Evolutionary conservation across 129 eudicot genomes (phyloP), one percentile per base, ranked within the genome.

Genomic region (Chrysanthemum seticuspe): DNA sequence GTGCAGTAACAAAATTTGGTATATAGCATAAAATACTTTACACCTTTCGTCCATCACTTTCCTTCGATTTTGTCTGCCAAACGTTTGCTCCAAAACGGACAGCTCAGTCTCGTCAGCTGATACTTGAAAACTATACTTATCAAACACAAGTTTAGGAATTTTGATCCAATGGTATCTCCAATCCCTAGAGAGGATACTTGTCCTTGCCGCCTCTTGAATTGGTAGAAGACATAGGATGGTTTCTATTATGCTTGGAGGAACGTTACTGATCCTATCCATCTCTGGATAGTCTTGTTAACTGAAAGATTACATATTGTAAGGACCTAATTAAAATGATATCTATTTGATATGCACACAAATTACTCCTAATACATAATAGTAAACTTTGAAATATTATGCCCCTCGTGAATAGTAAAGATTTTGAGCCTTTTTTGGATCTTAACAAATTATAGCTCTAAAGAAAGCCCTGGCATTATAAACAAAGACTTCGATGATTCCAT

Each of bases 151-250:
- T 73, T 73, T 62, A 27, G 77, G 61, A 29, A 72, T 60, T 50
- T 73, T 73, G 50, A 6, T 58, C 77, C 77, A 73, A 23, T 47
- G 48, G 69, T 61, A 73, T 10, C 77, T 62, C 77, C 69, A 62
- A 47, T 73, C 77, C 51, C 6, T 73, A 19, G 77, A 73, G 2
- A 73, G 34, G 69, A 73, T 61, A 48, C 77, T 73, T 61, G 77
- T 73, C 19, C 77, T 60, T 45, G 58, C 68, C 3, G 76, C 76
- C 11, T 72, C 76, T 59, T 60, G 58, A 72, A 72, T 60, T 0
- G 69, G 77, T 62, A 73, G 2, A 14, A 73, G 4, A 61, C 77
- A 61, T 62, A 73, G 2, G 14, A 63, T 31, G 54, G 52, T 29
- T 74, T 74, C 71, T 62, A 31, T 31, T 29, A 74, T 63, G 62